A percentile compares a stretch with the other conserved stretches of the same genome.
phyloP scores from a whole-genome alignment of 305 asterid species.

The Rubia occidens region DNA sequence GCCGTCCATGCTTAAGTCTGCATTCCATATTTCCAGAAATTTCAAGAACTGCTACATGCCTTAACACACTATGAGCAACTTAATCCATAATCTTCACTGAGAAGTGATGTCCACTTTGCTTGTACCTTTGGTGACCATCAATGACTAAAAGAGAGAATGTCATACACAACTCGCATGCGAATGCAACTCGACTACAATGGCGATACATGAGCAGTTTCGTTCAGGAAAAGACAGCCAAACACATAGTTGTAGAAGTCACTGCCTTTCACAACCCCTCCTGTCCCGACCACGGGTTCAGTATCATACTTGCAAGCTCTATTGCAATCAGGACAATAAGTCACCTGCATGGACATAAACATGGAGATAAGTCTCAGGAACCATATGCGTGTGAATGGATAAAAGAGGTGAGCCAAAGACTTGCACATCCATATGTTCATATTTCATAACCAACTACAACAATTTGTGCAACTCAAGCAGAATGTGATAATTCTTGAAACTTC shows the following conservation, averaged over 20 bases:
- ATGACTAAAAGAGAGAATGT: too few species aligned
- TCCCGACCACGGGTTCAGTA: constrained; percentile 42
- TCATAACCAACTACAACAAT: constrained; percentile 2
- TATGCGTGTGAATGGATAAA: background rate
- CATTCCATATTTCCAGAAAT: background rate
- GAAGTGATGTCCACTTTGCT: background rate
- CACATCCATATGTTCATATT: background rate
- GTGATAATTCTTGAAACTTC: background rate
- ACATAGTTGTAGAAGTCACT: constrained; percentile 64
- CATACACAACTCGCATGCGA: background rate
- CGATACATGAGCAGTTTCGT: constrained; percentile 66
- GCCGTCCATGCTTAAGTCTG: background rate
- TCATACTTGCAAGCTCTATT: constrained; percentile 83
- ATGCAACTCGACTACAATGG: constrained; percentile 35
- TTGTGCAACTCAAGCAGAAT: background rate
- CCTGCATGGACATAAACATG: constrained; percentile 35
- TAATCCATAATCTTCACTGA: background rate
- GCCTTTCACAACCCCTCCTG: constrained; percentile 46
- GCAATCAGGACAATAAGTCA: constrained; percentile 95
- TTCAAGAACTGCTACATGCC: background rate
- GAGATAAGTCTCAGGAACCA: constrained; percentile 1
- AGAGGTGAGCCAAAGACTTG: background rate
- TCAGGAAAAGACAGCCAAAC: constrained; percentile 86
- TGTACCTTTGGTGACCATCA: background rate
- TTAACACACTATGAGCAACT: background rate